A percentile compares a stretch with the other conserved stretches of the same genome.
Evolutionary conservation across 176 grass and related monocot species (phyloP).

Genomic region (Carex parvula): DNA sequence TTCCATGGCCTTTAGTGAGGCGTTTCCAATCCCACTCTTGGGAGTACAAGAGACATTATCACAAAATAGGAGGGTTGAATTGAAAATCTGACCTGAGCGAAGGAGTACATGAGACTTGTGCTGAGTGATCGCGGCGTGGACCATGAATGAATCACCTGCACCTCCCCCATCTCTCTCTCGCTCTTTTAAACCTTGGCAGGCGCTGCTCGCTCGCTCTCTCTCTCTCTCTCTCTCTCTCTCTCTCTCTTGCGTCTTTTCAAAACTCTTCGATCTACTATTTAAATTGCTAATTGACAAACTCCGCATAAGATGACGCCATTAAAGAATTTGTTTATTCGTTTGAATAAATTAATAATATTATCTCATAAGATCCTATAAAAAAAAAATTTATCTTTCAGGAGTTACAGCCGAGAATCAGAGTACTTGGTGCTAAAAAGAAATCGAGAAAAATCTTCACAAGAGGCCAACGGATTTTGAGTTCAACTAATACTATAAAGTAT

Average conservation of each 20-base stretch:
- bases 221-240: not conserved
- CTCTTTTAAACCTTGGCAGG: conserved; percentile 16
- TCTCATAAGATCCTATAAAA: not conserved
- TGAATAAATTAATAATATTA: not conserved
- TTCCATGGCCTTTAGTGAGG: not conserved
- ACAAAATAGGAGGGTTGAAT: not conserved
- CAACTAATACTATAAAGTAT: no score
- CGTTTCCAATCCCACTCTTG: not conserved
- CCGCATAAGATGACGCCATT: not conserved
- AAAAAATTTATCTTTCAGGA: not conserved
- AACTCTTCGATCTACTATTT: not conserved
- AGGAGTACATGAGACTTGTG: conserved; percentile 99
- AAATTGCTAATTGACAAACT: not conserved
- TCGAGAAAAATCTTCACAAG: not conserved
- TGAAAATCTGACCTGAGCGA: conserved; percentile 56
- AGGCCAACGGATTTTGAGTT: not conserved
- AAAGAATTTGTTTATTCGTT: not conserved
- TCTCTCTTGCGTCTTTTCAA: not conserved
- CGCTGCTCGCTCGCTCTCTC: not conserved
- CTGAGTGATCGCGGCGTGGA: conserved; percentile 91
- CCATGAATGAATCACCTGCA: conserved; percentile 89
- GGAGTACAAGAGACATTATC: not conserved
- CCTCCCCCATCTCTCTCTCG: conserved; percentile 30
- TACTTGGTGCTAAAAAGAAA: no score
- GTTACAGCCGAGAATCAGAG: not conserved